These are phyloP conservation scores for Leishmania arabica DNA, from an alignment of 208 protist species.

Conservation along the genomic window DNA sequence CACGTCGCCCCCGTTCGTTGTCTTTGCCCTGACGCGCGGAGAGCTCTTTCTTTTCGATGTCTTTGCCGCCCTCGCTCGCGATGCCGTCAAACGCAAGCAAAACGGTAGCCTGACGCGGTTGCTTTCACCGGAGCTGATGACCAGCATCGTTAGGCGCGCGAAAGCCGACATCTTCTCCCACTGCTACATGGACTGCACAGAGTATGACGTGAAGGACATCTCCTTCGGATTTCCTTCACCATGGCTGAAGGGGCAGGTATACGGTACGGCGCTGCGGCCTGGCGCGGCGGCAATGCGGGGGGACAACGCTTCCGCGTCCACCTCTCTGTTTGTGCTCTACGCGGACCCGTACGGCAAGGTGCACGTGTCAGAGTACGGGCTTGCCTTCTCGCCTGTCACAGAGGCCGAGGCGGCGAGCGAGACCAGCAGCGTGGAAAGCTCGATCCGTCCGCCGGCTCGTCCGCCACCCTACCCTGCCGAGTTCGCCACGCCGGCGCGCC, in stretches of 20 bases:
- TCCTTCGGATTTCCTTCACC: constrained; percentile 32
- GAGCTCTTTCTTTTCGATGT: constrained; percentile 70
- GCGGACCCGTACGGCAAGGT: constrained; percentile 57
- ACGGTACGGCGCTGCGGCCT: neutral
- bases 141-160: neutral
- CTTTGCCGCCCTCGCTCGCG: constrained; percentile 45
- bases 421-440: neutral
- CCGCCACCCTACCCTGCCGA: neutral
- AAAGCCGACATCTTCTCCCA: constrained; percentile 28
- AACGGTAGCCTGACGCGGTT: constrained; percentile 20
- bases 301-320: constrained; percentile 1
- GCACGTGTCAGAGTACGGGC: constrained; percentile 70
- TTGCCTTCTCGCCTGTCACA: neutral
- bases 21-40: constrained; percentile 64
- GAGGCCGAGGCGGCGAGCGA: neutral
- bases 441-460: neutral
- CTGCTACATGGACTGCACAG: constrained; percentile 56
- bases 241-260: neutral
- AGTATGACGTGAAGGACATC: constrained; percentile 77
- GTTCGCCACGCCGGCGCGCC: neutral
- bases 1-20: constrained; percentile 47
- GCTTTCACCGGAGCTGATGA: constrained; percentile 31
- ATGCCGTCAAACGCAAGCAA: constrained; percentile 19
- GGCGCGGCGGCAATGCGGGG: neutral
- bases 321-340: constrained; percentile 64